Percentiles rank a stretch among this genome's conserved stretches.
Conservation (phyloP, 805 yeast genomes). For the Maudiozyma bulderi region DNA sequence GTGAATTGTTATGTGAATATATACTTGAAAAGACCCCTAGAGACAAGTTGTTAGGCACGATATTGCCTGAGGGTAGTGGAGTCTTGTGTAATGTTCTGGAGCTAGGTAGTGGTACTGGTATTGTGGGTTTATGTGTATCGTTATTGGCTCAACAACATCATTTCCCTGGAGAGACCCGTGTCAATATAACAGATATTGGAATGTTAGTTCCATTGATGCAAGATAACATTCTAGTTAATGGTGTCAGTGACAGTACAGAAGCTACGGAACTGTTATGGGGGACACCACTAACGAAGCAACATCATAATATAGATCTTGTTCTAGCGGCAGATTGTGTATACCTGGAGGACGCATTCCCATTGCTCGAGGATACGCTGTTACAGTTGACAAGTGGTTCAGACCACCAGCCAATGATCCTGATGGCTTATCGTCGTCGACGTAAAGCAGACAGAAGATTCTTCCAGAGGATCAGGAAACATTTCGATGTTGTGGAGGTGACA, state of each 20-base stretch:
- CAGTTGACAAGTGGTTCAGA: slow-evolving; percentile 31
- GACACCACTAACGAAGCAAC: slow-evolving; percentile 14
- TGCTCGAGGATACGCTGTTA: slow-evolving; percentile 39
- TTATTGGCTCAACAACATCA: slow-evolving; percentile 10
- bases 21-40: slow-evolving; percentile 25
- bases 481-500: slow-evolving; percentile 24
- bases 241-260: slow-evolving; percentile 27
- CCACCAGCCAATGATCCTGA: slow-evolving; percentile 34
- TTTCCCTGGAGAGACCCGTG: slow-evolving; percentile 16
- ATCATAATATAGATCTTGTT: slow-evolving; percentile 35
- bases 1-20: slow-evolving; percentile 43
- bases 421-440: slow-evolving; percentile 47
- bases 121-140: slow-evolving; percentile 37
- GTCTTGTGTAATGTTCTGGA: slow-evolving; percentile 33
- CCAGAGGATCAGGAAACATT: slow-evolving; percentile 26
- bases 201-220: slow-evolving; percentile 40
- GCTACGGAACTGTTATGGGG: slow-evolving; percentile 41
- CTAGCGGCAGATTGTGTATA: slow-evolving; percentile 57
- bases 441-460: slow-evolving; percentile 33
- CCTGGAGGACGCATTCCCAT: slow-evolving; percentile 43
- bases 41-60: slow-evolving; percentile 4
- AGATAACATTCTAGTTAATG: slow-evolving; percentile 36
- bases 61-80: slow-evolving; percentile 2
- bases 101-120: slow-evolving; percentile 51
- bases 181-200: slow-evolving; percentile 42